Percentiles rank a stretch among this genome's conserved stretches.
Evolutionary conservation across 2,329 filamentous ascomycete genomes (phyloP).

Genomic region (Fusarium mangiferae): DNA sequence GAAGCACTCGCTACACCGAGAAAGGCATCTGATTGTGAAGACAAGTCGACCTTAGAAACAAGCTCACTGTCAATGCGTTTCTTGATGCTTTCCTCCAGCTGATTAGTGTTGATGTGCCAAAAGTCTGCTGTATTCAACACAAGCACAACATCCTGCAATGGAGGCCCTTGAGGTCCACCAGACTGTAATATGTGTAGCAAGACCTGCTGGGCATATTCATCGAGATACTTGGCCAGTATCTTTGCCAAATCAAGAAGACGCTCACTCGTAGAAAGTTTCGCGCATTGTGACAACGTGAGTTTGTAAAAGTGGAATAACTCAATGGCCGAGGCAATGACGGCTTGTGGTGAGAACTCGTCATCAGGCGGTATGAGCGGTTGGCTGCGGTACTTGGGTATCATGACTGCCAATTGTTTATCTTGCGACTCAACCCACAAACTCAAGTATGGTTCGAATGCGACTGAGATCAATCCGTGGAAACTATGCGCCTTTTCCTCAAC

Average conservation of each 20-base stretch:
- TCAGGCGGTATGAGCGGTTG: slow-evolving; percentile 84
- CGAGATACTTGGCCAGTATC: slow-evolving; percentile 90
- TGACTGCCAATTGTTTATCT: slow-evolving; percentile 82
- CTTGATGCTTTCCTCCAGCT: slow-evolving; percentile 94
- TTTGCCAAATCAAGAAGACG: slow-evolving; percentile 85
- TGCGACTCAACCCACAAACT: slow-evolving; percentile 98
- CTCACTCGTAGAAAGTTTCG: slow-evolving; percentile 92
- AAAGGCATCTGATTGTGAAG: slow-evolving; percentile 93
- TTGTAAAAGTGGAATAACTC: slow-evolving; percentile 99
- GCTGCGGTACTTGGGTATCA: slow-evolving; percentile 88
- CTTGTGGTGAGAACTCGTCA: slow-evolving; percentile 91
- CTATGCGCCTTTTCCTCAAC: slow-evolving; percentile 78
- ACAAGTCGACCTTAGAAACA: slow-evolving; percentile 81
- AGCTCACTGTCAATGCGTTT: slow-evolving; percentile 86
- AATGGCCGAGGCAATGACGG: slow-evolving; percentile 92
- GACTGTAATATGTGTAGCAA: slow-evolving; percentile 75
- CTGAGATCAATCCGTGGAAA: slow-evolving; percentile 92
- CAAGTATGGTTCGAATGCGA: slow-evolving; percentile 96
- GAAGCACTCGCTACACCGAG: slow-evolving; percentile 92
- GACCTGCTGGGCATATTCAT: slow-evolving; percentile 95
- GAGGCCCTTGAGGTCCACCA: slow-evolving; percentile 63
- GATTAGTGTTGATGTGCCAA: slow-evolving; percentile 91
- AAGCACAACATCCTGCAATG: slow-evolving; percentile 80
- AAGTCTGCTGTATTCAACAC: slow-evolving; percentile 98
- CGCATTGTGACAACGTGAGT: slow-evolving; percentile 90